A percentile compares a stretch with the other conserved stretches of the same genome.
These are phyloP conservation scores for Scutellaria barbata DNA, from an alignment of 257 asterid species.

Conservation along the genomic window DNA sequence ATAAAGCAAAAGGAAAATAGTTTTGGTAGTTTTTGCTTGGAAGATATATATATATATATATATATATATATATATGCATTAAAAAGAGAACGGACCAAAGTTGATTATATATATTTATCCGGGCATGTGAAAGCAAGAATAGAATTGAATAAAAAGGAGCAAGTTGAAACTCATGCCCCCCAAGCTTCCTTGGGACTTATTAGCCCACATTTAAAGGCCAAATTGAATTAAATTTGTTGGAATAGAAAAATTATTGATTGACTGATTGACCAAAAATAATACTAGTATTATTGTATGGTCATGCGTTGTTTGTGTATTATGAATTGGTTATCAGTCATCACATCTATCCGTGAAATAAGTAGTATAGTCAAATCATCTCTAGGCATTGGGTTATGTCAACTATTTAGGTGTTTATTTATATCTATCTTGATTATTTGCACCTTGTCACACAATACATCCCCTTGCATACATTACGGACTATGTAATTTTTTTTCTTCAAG, in stretches of 20 bases:
- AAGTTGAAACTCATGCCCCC: slow-evolving; percentile 41
- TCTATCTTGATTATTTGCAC: slow-evolving; percentile 31
- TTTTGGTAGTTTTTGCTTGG: slow-evolving; percentile 31
- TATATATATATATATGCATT: slow-evolving; percentile 28
- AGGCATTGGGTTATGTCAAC: slow-evolving; percentile 35
- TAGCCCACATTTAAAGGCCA: slow-evolving; percentile 37
- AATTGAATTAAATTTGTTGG: background rate
- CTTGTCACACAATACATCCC: slow-evolving; percentile 9
- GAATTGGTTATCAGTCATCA: slow-evolving; percentile 30
- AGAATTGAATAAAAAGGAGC: slow-evolving; percentile 32
- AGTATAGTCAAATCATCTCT: slow-evolving; percentile 38
- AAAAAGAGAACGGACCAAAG: slow-evolving; percentile 43
- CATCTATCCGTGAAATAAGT: slow-evolving; percentile 39
- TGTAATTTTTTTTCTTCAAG: no score
- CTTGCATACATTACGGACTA: background rate
- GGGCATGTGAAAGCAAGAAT: slow-evolving; percentile 60
- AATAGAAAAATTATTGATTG: slow-evolving; percentile 9
- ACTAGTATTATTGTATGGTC: slow-evolving; percentile 18
- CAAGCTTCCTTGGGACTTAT: slow-evolving; percentile 32
- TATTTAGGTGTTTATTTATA: slow-evolving; percentile 30
- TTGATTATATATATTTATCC: slow-evolving; percentile 17
- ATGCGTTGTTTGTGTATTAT: slow-evolving; percentile 3
- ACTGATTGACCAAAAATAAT: slow-evolving; percentile 27
- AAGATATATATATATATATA: no score
- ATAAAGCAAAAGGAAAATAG: background rate